Conservation (phyloP, 345 rosid genomes). For the Dipteronia sinensis region DNA sequence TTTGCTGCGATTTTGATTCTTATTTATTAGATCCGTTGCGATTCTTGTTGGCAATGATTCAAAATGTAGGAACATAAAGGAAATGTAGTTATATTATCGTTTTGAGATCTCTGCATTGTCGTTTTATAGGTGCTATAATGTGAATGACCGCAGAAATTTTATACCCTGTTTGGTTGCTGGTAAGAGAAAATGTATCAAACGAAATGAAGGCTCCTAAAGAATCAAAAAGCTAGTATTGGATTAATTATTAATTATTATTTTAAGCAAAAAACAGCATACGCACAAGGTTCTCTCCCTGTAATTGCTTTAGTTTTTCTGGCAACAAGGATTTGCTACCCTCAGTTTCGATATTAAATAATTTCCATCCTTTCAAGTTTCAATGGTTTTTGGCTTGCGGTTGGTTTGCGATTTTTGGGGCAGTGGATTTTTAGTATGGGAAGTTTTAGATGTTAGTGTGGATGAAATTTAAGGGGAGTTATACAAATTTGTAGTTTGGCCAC, state of each 20-base stretch:
- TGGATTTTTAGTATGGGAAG: neutral
- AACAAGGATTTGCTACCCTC: neutral
- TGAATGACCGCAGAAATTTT: neutral
- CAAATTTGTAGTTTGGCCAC: neutral
- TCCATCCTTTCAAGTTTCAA: too few relatives aligned
- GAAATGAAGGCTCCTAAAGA: neutral
- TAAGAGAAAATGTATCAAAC: neutral
- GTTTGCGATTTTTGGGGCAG: neutral
- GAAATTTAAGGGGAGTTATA: neutral
- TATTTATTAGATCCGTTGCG: neutral
- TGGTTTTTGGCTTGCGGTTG: neutral
- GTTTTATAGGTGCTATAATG: neutral
- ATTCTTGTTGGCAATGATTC: neutral
- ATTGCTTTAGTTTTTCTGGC: neutral
- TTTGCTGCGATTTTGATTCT: neutral
- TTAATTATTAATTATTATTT: too few relatives aligned
- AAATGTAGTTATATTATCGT: neutral
- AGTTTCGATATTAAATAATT: too few relatives aligned
- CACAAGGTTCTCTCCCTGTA: neutral
- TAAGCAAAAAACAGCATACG: too few relatives aligned
- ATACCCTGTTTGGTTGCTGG: neutral
- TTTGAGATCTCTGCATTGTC: constrained; percentile 1
- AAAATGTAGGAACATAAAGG: neutral
- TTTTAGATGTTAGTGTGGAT: neutral
- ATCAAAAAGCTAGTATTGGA: neutral